Percentiles rank a stretch among this genome's conserved stretches.
These are phyloP conservation scores for Kokia cookei DNA, from an alignment of 441 rosid genomes.

Conservation along the genomic window DNA sequence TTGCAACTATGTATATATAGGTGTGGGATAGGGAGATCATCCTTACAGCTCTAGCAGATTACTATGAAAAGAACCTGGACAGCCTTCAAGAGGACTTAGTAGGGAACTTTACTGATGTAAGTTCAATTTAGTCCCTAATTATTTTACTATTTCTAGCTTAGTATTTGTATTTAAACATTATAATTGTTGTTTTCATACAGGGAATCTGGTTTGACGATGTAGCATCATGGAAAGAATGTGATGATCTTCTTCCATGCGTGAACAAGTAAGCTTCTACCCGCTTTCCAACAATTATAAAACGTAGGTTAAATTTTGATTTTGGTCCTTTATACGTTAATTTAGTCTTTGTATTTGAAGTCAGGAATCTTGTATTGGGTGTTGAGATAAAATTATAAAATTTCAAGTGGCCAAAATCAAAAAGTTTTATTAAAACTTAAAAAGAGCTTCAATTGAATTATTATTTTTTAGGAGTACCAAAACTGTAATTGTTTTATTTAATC, in stretches of 20 bases:
- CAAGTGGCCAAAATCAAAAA: too few relatives aligned
- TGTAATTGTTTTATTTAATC: too few relatives aligned
- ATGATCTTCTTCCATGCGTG: conserved; percentile 58
- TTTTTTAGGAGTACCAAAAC: too few relatives aligned
- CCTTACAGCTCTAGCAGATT: conserved; percentile 64
- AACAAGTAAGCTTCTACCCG: conserved; percentile 40
- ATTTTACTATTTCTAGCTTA: not conserved
- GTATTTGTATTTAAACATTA: not conserved
- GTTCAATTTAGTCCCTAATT: not conserved
- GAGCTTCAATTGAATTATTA: too few relatives aligned
- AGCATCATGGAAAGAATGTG: conserved; percentile 67
- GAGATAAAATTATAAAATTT: too few relatives aligned
- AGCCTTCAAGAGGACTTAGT: conserved; percentile 63
- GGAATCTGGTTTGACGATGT: conserved; percentile 77
- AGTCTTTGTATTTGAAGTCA: too few relatives aligned
- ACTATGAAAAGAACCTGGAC: conserved; percentile 63
- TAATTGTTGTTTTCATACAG: conserved; percentile 19
- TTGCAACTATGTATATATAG: conserved; percentile 18
- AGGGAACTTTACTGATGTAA: conserved; percentile 70
- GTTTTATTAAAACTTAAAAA: too few relatives aligned
- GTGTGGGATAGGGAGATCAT: conserved; percentile 95
- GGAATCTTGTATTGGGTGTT: too few relatives aligned
- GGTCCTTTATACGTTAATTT: not conserved
- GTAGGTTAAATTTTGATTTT: not conserved
- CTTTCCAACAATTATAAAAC: not conserved